Evolutionary conservation across 2,329 filamentous ascomycete genomes (phyloP).

Genomic region (Lasiodiplodia sp.): DNA sequence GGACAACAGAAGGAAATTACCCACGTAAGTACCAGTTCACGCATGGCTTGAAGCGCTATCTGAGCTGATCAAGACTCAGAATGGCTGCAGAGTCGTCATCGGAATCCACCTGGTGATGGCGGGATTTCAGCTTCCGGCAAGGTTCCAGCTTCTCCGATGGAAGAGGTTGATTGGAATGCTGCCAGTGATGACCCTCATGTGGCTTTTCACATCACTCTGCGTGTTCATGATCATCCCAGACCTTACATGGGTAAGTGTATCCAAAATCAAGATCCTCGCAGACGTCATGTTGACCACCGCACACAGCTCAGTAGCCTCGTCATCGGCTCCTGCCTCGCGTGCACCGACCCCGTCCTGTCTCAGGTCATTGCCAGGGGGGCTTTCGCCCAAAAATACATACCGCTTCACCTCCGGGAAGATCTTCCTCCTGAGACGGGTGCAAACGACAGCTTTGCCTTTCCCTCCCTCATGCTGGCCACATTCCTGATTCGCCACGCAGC

Average conservation of each 20-base stretch:
- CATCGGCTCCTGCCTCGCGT: slow-evolving; percentile 67
- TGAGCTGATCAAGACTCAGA: slow-evolving; percentile 37
- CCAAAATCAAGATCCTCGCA: rapidly evolving
- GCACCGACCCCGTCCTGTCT: slow-evolving; percentile 68
- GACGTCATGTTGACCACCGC: not conserved
- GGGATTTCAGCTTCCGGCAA: slow-evolving; percentile 67
- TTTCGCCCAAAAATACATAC: slow-evolving; percentile 68
- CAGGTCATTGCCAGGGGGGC: slow-evolving; percentile 69
- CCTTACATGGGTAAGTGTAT: slow-evolving; percentile 52
- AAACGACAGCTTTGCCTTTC: slow-evolving; percentile 69
- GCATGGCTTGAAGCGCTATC: too few relatives aligned
- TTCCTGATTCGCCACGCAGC: slow-evolving; percentile 65
- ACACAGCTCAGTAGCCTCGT: slow-evolving; percentile 60
- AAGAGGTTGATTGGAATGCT: slow-evolving; percentile 63
- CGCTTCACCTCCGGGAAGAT: slow-evolving; percentile 64
- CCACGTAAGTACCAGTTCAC: slow-evolving; percentile 42
- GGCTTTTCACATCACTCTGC: slow-evolving; percentile 65
- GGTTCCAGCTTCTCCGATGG: slow-evolving; percentile 59
- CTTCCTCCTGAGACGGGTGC: slow-evolving; percentile 69
- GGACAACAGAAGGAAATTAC: slow-evolving; percentile 50
- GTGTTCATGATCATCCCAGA: slow-evolving; percentile 64
- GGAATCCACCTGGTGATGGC: slow-evolving; percentile 69
- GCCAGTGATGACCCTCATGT: slow-evolving; percentile 69
- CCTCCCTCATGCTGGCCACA: slow-evolving; percentile 65
- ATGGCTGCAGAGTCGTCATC: slow-evolving; percentile 66